A percentile compares a stretch with the other conserved stretches of the same genome.
Conservation (phyloP, 371 early-diverging fungal species). For the Dentiscutata heterogama region DNA sequence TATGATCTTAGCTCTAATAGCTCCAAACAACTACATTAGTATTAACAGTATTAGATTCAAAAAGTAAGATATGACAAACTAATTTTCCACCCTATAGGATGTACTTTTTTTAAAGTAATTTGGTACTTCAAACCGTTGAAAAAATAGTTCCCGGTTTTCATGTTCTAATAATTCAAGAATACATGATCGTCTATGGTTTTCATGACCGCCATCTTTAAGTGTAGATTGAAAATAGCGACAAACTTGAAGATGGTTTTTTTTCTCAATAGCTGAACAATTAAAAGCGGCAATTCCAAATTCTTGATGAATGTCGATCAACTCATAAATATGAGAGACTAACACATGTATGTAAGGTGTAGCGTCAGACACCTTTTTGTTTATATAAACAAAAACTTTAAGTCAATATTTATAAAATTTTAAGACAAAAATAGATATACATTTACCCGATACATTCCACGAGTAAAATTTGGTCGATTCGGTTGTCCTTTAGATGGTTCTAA, state of each 20-base stretch:
- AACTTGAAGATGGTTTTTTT: constrained; percentile 27
- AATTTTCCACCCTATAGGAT: background rate
- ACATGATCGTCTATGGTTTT: background rate
- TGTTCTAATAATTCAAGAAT: background rate
- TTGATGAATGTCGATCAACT: constrained; percentile 9
- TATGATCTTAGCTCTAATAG: too few species aligned
- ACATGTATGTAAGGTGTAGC: constrained; percentile 1
- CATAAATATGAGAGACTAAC: background rate
- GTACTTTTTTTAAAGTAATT: constrained; percentile 9
- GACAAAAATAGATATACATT: too few species aligned
- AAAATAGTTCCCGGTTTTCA: constrained; percentile 6
- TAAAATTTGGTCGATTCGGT: background rate
- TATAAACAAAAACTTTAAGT: background rate
- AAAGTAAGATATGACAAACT: background rate
- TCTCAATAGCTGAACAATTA: constrained; percentile 8
- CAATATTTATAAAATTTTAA: background rate
- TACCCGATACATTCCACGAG: background rate
- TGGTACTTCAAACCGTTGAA: background rate
- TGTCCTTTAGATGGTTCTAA: background rate
- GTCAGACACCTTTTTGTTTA: background rate
- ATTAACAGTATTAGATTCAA: too few species aligned
- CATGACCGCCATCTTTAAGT: constrained; percentile 23
- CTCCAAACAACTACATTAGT: too few species aligned
- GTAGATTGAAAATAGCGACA: background rate
- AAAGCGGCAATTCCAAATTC: background rate